Base-by-base conservation (phyloP, 139 green algal genomes). In the Klebsormidium nitens region DNA sequence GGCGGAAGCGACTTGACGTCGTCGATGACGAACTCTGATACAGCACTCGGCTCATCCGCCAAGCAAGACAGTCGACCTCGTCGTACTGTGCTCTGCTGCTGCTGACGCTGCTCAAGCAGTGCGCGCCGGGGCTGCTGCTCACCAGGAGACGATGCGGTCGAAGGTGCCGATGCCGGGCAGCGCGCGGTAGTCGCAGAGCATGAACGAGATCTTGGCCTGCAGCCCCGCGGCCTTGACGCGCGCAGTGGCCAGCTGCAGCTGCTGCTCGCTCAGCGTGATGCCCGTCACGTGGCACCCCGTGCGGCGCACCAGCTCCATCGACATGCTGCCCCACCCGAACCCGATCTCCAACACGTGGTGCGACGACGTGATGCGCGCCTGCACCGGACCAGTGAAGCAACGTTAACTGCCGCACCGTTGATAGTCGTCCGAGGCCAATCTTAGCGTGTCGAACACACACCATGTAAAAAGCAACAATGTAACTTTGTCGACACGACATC, bases 331-430 rank as follows among this genome's bases (percentile, higher is more conserved):
- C 93, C 93, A 98, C 39, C 93, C 93, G 70, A 93, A 98, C 8
- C 93, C 93, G 39, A 98, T 93, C 82, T 98, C 93, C 74, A 98
- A 84, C 48, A 98, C 93, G 38, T 88, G 69, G 69, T 96, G 83
- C 17, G 63, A 64, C 0, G 50, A 4, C 17, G 40, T 31, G 35
- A 84, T 59, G 17, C 64, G 59, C 19, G 67, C 66, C 37, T 74
- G 71, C 23, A 23, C 29, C 17, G 26, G 42, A 8, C 42, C 8
- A n/a, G 42, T 49, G 42, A 49, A 14, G 8, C 14, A 49, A 14
- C 8, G n/a, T n/a, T n/a, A n/a, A n/a, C n/a, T n/a, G n/a, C n/a
- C n/a, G n/a, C n/a, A n/a, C n/a, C n/a, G n/a, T n/a, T n/a, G n/a
- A n/a, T n/a, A n/a, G n/a, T n/a, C n/a, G n/a, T n/a, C n/a, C n/a